phyloP scores from a whole-genome alignment of 106 monocot genomes.

The Hemerocallis citrina region DNA sequence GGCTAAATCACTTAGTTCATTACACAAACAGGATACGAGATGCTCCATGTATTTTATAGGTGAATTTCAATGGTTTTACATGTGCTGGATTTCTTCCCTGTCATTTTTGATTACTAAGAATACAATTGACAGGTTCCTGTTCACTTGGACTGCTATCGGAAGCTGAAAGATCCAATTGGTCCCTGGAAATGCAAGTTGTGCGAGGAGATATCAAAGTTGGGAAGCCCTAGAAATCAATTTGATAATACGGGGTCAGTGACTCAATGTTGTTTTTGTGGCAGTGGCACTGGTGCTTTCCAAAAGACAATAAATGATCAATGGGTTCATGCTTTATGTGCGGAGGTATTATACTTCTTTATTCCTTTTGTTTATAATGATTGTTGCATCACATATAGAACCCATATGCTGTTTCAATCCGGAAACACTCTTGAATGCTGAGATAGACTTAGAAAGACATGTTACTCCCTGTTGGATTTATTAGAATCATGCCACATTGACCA shows the following conservation, averaged over 20 bases:
- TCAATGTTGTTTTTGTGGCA: constrained; percentile 69
- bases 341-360: constrained; percentile 36
- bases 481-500: too few species aligned
- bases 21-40: too few species aligned
- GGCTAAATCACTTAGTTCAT: too few species aligned
- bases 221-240: constrained; percentile 24
- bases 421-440: too few species aligned
- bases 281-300: constrained; percentile 71
- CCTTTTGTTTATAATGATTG: background rate
- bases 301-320: constrained; percentile 70
- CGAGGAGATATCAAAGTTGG: constrained; percentile 36
- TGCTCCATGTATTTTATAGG: too few species aligned
- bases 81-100: too few species aligned
- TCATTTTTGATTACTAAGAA: too few species aligned
- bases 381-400: background rate
- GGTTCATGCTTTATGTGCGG: constrained; percentile 98
- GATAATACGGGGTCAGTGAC: constrained; percentile 14
- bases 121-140: constrained; percentile 58
- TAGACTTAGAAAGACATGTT: too few species aligned
- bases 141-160: constrained; percentile 88
- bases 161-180: constrained; percentile 49
- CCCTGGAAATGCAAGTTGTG: constrained; percentile 91
- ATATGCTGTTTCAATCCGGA: too few species aligned
- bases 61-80: too few species aligned
- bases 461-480: too few species aligned